Percentiles rank a stretch among this genome's conserved stretches.
Conservation (phyloP, 2,329 filamentous ascomycete genomes). For the Cytospora paraplurivora region DNA sequence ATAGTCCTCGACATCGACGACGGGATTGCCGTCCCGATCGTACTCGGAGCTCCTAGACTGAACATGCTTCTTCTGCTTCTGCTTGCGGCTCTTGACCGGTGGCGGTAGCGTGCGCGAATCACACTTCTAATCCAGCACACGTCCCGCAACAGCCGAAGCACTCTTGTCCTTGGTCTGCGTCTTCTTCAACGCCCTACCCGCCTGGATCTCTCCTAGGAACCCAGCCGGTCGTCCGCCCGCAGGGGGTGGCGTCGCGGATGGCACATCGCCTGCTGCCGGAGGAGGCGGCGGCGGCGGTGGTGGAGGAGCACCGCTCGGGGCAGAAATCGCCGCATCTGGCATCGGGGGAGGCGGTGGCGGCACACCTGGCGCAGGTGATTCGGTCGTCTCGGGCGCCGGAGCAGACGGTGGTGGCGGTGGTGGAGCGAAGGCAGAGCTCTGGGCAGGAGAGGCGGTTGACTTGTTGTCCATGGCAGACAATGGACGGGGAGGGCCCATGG, state of each 20-base stretch:
- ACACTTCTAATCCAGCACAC: constrained; percentile 59
- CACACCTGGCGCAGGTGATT: constrained; percentile 37
- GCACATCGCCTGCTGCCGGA: constrained; percentile 17
- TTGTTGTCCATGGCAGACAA: constrained; percentile 81
- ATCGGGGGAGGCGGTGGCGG: constrained; percentile 46
- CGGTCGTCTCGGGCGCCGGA: constrained; percentile 31
- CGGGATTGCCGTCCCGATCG: background rate
- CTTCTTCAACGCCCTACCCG: constrained; percentile 80
- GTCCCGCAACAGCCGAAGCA: constrained; percentile 69
- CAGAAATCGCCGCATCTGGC: constrained; percentile 30
- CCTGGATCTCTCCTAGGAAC: constrained; percentile 80
- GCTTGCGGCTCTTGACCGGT: background rate
- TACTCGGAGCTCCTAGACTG: constrained; percentile 7
- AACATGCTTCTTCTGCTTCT: background rate
- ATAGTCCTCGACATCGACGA: constrained; percentile 17
- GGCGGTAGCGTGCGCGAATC: background rate
- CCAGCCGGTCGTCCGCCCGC: constrained; percentile 56
- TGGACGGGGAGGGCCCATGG: constrained; percentile 91
- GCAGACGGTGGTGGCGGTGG: constrained; percentile 44
- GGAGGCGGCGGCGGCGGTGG: constrained; percentile 36
- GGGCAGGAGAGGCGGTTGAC: constrained; percentile 42
- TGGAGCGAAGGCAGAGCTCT: constrained; percentile 44
- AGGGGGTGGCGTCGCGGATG: constrained; percentile 45
- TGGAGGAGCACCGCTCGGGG: constrained; percentile 37
- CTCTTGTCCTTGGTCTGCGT: constrained; percentile 89